Conservation (phyloP, 2,329 filamentous ascomycete species). For the Exophiala aquamarina region DNA sequence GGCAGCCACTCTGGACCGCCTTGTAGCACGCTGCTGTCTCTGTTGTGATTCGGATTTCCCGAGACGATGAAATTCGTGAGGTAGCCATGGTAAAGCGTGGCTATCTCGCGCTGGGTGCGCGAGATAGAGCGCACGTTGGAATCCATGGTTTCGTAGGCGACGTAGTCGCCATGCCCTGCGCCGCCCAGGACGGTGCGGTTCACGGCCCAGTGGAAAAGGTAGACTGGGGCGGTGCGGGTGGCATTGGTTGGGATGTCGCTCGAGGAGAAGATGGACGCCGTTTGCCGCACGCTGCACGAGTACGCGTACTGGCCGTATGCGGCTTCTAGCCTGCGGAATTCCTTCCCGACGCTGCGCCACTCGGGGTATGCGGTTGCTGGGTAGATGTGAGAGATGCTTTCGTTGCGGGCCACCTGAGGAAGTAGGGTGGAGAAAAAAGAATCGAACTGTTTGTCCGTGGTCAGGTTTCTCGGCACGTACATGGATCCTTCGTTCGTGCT, state of each 20-base stretch:
- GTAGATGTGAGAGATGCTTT: constrained; percentile 58
- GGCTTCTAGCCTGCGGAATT: constrained; percentile 54
- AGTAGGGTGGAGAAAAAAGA: constrained; percentile 63
- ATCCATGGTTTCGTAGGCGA: constrained; percentile 48
- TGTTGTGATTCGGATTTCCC: constrained; percentile 45
- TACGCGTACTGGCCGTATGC: constrained; percentile 53
- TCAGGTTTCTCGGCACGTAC: constrained; percentile 62
- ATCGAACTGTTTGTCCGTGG: constrained; percentile 62
- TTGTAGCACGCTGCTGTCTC: constrained; percentile 30
- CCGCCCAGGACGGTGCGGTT: constrained; percentile 45
- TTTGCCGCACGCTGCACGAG: constrained; percentile 49
- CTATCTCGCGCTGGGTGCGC: constrained; percentile 41
- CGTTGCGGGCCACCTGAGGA: constrained; percentile 47
- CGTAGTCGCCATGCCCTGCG: constrained; percentile 51
- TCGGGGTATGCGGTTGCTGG: constrained; percentile 47
- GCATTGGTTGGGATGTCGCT: too few relatives aligned
- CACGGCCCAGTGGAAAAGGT: constrained; percentile 56
- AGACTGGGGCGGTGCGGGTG: constrained; percentile 40
- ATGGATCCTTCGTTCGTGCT: constrained; percentile 69
- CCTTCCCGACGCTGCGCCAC: constrained; percentile 40
- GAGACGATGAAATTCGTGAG: constrained; percentile 48
- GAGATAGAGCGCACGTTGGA: constrained; percentile 37
- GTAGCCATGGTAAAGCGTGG: constrained; percentile 47
- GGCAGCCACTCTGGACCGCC: constrained; percentile 1
- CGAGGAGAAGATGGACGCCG: constrained; percentile 35